Conservation (phyloP, 139 green algal species). For the Marvania coccoides region DNA sequence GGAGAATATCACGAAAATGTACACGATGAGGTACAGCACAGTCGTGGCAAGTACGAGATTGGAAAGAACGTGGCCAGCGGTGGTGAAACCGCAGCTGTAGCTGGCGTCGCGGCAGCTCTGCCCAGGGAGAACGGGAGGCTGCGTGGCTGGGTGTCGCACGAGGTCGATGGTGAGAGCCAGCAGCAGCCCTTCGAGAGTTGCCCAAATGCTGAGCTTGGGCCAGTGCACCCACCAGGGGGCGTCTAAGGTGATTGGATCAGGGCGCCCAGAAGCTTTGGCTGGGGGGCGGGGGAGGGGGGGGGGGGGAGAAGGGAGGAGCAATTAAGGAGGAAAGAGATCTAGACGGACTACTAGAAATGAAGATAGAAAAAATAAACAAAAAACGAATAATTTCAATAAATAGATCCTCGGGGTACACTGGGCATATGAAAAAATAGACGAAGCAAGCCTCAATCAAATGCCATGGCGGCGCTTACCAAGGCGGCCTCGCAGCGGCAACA, state of each 20-base stretch:
- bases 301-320: too few species aligned
- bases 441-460: too few species aligned
- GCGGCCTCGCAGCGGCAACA: neutral
- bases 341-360: too few species aligned
- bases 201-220: conserved; percentile 14
- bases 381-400: too few species aligned
- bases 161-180: conserved; percentile 6
- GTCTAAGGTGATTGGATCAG: conserved; percentile 7
- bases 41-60: neutral
- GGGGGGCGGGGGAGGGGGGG: too few species aligned
- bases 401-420: too few species aligned
- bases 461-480: too few species aligned
- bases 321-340: too few species aligned
- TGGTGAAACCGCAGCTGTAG: conserved; percentile 2
- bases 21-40: neutral
- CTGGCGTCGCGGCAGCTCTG: neutral
- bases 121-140: neutral
- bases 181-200: neutral
- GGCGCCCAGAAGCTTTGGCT: neutral
- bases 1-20: neutral
- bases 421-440: too few species aligned
- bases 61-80: neutral
- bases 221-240: conserved; percentile 9
- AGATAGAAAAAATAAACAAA: too few species aligned
- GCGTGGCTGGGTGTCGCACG: neutral